A percentile compares a stretch with the other conserved stretches of the same genome.
phyloP scores from a whole-genome alignment of 345 rosid genomes.

The Mercurialis annua region DNA sequence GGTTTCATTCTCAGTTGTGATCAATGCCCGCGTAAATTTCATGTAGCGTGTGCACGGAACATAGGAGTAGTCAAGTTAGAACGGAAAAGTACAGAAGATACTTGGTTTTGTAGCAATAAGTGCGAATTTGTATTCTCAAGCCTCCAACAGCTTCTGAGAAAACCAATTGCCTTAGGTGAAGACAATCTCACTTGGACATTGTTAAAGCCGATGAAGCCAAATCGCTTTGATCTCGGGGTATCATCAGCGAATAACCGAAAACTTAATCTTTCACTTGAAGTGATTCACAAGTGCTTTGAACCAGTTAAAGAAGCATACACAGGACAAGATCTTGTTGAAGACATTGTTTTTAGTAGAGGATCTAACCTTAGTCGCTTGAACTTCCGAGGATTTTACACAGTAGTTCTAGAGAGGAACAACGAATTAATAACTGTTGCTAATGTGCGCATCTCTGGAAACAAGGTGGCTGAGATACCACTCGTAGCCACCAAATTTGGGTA shows the following conservation, averaged over 20 bases:
- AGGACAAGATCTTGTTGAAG: conserved; percentile 22
- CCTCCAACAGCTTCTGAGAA: conserved; percentile 51
- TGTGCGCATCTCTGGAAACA: conserved; percentile 25
- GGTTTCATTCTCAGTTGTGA: not conserved
- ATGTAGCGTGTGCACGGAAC: conserved; percentile 12
- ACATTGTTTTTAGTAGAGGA: conserved; percentile 14
- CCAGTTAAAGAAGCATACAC: conserved; percentile 17
- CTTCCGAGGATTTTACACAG: conserved; percentile 26
- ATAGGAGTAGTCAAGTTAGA: not conserved
- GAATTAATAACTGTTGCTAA: conserved; percentile 15
- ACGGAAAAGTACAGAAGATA: not conserved
- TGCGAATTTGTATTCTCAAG: conserved; percentile 32
- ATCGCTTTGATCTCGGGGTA: conserved; percentile 26
- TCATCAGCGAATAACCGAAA: conserved; percentile 45
- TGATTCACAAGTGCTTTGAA: conserved; percentile 27
- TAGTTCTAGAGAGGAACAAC: conserved; percentile 14
- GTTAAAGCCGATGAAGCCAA: conserved; percentile 34
- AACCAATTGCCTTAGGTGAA: conserved; percentile 45
- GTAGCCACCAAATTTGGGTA: conserved; percentile 22
- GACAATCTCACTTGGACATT: conserved; percentile 67
- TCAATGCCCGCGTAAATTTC: conserved; percentile 23
- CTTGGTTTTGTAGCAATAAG: conserved; percentile 38
- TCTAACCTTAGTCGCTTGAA: conserved; percentile 8
- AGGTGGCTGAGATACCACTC: conserved; percentile 31
- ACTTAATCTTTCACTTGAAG: conserved; percentile 16